Base-by-base conservation (phyloP, 2,329 filamentous ascomycete species). In the Taxawa tesnikishii region DNA sequence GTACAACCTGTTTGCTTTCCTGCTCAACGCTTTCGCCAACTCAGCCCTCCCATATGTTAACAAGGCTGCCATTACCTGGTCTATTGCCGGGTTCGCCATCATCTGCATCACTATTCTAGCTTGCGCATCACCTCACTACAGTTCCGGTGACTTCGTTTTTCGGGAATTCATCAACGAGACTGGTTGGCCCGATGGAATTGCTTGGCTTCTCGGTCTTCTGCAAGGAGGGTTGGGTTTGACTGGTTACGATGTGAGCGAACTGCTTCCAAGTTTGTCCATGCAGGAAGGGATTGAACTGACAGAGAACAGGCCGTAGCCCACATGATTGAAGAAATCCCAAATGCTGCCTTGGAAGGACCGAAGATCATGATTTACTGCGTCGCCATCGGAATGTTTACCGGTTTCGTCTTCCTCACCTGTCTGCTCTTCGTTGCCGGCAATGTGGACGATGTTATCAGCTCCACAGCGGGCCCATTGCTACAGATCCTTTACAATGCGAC, bases 51-150 rank as follows among this genome's bases (percentile, higher is more conserved):
- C 79, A 0, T 62, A 67, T 9, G 61, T 83, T 42, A 83, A 76
- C 47, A 75, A 79, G 48, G 65, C 65, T 12, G 79, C 79, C 2
- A 79, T 84, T 42, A 66, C 74, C 31, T 84, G 79, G 79, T 79
- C 73, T 3, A 60, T 84, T 3, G 53, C 63, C 2, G 80, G 80
- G 0, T 83, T 84, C 42, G 56, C 70, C 26, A 60, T 83, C 36
- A 81, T 84, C 41, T 78, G 65, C 39, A 79, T 83, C 39, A 79
- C 78, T 0, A 62, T 80, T 0, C 56, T 85, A 29, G 66, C 76
- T 4, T 80, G 74, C 45, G 64, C 76, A 0, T 68, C 77, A 2
- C 75, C 75, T 0, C 59, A 76, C 41, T 83, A 71, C 46, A 74
- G 75, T 43, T 68, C 65, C 6, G 78, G 65, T 11, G 51, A 65